phyloP scores from a whole-genome alignment of 169 alveolate genomes.

The Plasmodium reichenowi region DNA sequence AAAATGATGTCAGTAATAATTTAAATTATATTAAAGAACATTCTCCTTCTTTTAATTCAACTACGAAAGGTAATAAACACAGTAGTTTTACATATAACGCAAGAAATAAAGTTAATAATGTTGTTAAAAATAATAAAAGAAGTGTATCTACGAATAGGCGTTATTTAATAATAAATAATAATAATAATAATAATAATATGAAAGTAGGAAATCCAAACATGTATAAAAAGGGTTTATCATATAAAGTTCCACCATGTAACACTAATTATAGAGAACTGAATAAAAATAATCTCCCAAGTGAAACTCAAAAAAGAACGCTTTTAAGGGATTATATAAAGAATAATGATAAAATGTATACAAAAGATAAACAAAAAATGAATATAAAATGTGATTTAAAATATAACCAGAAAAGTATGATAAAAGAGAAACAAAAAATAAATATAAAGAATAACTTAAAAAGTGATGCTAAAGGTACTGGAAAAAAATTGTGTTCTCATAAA shows the following conservation, averaged over 20 bases:
- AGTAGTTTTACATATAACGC: background rate
- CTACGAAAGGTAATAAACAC: constrained; percentile 5
- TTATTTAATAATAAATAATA: background rate
- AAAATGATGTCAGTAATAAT: constrained; percentile 1
- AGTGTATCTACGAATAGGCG: background rate
- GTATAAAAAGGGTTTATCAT: no score
- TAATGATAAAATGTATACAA: background rate
- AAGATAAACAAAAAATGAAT: background rate
- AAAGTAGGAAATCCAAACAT: constrained; percentile 9
- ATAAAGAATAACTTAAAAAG: no score
- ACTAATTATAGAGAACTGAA: background rate
- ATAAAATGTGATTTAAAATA: background rate
- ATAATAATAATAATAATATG: background rate
- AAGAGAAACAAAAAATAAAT: no score
- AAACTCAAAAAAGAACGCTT: background rate
- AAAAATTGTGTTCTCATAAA: no score
- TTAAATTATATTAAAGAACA: background rate
- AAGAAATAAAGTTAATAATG: background rate
- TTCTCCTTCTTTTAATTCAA: background rate
- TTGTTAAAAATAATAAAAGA: constrained; percentile 10
- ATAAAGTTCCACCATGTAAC: no score
- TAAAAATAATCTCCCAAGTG: background rate
- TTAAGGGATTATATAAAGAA: background rate
- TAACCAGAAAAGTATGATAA: no score
- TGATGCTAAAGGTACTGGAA: no score